phyloP scores from a whole-genome alignment of 192 early-diverging fungal genomes.

The Backusella westeae region DNA sequence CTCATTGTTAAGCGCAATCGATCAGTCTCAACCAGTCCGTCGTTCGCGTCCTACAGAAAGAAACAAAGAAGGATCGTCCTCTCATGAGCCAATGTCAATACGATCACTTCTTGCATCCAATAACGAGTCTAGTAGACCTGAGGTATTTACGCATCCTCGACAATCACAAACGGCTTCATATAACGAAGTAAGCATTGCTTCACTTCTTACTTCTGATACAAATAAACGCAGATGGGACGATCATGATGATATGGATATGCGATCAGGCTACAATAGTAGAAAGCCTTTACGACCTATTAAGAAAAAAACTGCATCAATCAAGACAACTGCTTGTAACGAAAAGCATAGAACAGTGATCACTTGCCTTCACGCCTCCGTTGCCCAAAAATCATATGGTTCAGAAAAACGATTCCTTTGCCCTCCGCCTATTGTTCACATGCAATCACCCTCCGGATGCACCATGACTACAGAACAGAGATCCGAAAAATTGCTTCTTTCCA shows the following conservation, averaged over 20 bases:
- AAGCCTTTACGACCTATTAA: not conserved
- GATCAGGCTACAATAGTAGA: not conserved
- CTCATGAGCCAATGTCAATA: slow-evolving; percentile 23
- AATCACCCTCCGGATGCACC: slow-evolving; percentile 27
- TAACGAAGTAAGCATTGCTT: slow-evolving; percentile 39
- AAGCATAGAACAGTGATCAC: slow-evolving; percentile 71
- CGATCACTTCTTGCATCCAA: slow-evolving; percentile 12
- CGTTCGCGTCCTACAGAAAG: not conserved
- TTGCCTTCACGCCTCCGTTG: slow-evolving; percentile 78
- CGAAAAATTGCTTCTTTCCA: slow-evolving; percentile 49
- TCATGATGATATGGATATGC: not conserved
- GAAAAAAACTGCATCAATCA: not conserved
- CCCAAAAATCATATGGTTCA: slow-evolving; percentile 91
- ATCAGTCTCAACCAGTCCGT: slow-evolving; percentile 25
- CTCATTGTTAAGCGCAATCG: slow-evolving; percentile 29
- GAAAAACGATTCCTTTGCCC: slow-evolving; percentile 86
- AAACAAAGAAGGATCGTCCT: slow-evolving; percentile 6
- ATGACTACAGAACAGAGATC: slow-evolving; percentile 16
- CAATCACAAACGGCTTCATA: not conserved
- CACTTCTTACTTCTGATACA: not conserved
- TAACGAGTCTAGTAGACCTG: not conserved
- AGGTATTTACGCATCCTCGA: not conserved
- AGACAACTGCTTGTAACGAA: not conserved
- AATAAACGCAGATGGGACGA: slow-evolving; percentile 1
- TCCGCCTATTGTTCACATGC: slow-evolving; percentile 70